A percentile compares a stretch with the other conserved stretches of the same genome.
Conservation (phyloP, 73 alveolate species). For the Paramecium primaurelia region DNA sequence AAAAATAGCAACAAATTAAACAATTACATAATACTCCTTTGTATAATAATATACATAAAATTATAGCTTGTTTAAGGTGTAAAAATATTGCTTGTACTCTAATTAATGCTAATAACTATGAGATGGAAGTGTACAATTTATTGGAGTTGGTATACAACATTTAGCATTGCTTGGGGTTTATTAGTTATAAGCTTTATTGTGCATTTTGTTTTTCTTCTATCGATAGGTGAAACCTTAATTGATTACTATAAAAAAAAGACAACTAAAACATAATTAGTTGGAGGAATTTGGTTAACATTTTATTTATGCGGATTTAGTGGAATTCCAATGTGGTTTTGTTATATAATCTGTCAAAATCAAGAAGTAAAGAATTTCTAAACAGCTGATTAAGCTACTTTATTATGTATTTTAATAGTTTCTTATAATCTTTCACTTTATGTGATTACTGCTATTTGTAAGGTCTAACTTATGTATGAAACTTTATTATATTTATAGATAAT, state of each 20-base stretch:
- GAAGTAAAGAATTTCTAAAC: neutral
- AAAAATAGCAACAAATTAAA: neutral
- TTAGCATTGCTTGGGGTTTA: conserved; percentile 9
- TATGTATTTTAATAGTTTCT: neutral
- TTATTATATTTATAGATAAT: neutral
- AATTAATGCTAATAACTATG: conserved; percentile 6
- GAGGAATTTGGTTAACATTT: conserved; percentile 7
- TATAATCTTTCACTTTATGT: neutral
- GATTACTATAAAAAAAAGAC: neutral
- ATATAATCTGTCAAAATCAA: neutral
- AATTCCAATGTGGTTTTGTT: conserved; percentile 2
- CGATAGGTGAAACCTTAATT: neutral
- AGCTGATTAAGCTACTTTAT: neutral
- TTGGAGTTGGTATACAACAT: conserved; percentile 37
- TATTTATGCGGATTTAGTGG: conserved; percentile 15
- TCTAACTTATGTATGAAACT: neutral
- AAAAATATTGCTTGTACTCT: neutral
- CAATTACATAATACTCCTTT: neutral
- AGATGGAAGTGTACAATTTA: neutral
- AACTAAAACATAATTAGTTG: neutral
- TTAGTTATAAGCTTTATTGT: neutral
- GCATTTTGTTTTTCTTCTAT: neutral
- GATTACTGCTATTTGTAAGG: neutral
- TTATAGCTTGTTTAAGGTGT: neutral
- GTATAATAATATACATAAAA: neutral